Conservation (phyloP, 148 eudicot species). For the Rhododendron molle region DNA sequence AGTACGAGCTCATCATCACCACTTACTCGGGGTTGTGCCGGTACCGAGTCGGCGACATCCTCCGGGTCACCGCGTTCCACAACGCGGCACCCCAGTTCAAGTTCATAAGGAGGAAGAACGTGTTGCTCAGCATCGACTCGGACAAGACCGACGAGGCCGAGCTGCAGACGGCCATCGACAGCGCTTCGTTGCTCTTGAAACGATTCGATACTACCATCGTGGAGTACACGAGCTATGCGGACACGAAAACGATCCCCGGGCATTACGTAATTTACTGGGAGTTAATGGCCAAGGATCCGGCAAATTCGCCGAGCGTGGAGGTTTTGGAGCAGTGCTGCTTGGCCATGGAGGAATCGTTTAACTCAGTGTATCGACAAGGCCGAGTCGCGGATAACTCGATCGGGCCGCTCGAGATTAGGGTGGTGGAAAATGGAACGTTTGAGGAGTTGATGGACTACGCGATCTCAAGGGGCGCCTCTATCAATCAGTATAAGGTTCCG, state of each 20-base stretch:
- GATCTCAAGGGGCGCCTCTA: slow-evolving; percentile 47
- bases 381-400: slow-evolving; percentile 48
- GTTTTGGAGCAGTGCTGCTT: slow-evolving; percentile 40
- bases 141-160: slow-evolving; percentile 59
- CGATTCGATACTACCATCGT: slow-evolving; percentile 28
- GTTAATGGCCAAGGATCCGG: slow-evolving; percentile 22
- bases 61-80: slow-evolving; percentile 61
- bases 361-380: slow-evolving; percentile 49
- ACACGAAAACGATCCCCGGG: slow-evolving; percentile 49
- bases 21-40: slow-evolving; percentile 67
- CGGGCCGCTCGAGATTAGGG: slow-evolving; percentile 58
- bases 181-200: slow-evolving; percentile 29
- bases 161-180: slow-evolving; percentile 41
- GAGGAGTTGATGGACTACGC: slow-evolving; percentile 73
- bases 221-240: slow-evolving; percentile 59
- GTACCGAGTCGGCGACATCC: slow-evolving; percentile 78
- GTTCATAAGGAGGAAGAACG: slow-evolving; percentile 65
- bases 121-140: slow-evolving; percentile 53
- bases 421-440: slow-evolving; percentile 50
- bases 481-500: slow-evolving; percentile 57
- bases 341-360: slow-evolving; percentile 47
- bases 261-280: slow-evolving; percentile 62
- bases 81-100: slow-evolving; percentile 76
- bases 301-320: slow-evolving; percentile 19
- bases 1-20: slow-evolving; percentile 73